These are phyloP conservation scores for Aureoboletus auriporus DNA, from an alignment of 768 basidiomycete genomes.

Conservation along the genomic window DNA sequence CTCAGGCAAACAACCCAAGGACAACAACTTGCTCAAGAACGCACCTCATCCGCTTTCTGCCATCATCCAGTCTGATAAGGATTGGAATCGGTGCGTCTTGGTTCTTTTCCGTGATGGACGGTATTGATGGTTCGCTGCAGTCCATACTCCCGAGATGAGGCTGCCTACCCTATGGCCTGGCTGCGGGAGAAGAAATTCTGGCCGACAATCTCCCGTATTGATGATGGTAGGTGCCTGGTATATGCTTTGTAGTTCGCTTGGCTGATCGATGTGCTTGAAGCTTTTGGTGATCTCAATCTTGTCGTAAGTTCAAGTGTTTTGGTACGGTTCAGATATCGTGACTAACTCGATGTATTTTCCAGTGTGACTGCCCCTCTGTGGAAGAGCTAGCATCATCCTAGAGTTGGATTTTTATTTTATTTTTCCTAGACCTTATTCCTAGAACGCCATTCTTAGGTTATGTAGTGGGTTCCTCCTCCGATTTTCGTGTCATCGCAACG, in stretches of 20 bases:
- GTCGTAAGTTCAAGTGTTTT: constrained; percentile 51
- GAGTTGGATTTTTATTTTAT: constrained; percentile 9
- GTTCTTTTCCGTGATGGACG: not conserved
- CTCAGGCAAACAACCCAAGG: constrained; percentile 81
- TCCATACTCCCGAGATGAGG: constrained; percentile 85
- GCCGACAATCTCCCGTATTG: constrained; percentile 89
- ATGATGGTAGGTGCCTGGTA: constrained; percentile 69
- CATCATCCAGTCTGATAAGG: constrained; percentile 62
- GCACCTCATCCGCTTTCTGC: constrained; percentile 87
- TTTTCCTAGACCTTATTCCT: constrained; percentile 20
- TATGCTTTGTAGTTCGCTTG: not conserved
- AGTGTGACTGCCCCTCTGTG: constrained; percentile 87
- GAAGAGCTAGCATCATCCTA: constrained; percentile 59
- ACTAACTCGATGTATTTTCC: constrained; percentile 9
- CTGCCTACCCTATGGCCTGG: constrained; percentile 86
- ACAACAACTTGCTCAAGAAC: constrained; percentile 90
- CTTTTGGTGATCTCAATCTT: constrained; percentile 90
- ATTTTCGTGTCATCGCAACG: constrained; percentile 22
- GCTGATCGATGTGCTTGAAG: constrained; percentile 36
- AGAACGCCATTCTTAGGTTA: constrained; percentile 20
- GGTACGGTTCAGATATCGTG: not conserved
- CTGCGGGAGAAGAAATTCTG: constrained; percentile 92
- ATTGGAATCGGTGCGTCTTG: constrained; percentile 77
- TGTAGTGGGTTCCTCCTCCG: constrained; percentile 45
- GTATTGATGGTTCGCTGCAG: constrained; percentile 34